These are phyloP conservation scores for Candolleomyces efflorescens DNA, from an alignment of 768 basidiomycete species.

Conservation along the genomic window DNA sequence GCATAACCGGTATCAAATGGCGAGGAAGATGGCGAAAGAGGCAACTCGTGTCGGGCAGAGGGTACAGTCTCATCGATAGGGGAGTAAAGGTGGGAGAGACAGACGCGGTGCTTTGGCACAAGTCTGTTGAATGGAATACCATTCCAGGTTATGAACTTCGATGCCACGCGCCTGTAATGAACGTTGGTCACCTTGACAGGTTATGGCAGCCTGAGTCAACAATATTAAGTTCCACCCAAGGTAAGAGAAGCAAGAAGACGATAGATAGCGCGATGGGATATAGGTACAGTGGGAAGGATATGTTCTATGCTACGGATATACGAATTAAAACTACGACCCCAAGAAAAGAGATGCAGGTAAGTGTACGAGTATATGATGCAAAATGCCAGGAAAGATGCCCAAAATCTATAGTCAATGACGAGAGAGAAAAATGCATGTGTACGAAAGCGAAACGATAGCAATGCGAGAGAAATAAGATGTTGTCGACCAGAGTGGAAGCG, in stretches of 20 bases:
- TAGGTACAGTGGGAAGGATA: not conserved
- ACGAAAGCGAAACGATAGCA: conserved; percentile 16
- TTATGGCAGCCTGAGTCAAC: not conserved
- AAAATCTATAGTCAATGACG: conserved; percentile 5
- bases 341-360: conserved; percentile 3
- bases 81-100: no score
- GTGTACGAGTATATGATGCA: conserved; percentile 5
- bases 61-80: no score
- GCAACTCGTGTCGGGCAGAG: no score
- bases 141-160: not conserved
- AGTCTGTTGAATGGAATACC: not conserved
- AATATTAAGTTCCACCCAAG: not conserved
- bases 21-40: no score
- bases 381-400: conserved; percentile 2
- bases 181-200: not conserved
- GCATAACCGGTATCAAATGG: no score
- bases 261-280: not conserved
- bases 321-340: conserved; percentile 4
- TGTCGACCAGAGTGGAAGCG: not conserved
- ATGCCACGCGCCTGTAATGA: not conserved
- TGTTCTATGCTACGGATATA: conserved; percentile 6
- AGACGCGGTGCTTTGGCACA: not conserved
- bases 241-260: not conserved
- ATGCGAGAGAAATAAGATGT: not conserved
- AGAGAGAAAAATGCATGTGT: conserved; percentile 5